Evolutionary conservation across 2,329 filamentous ascomycete species (phyloP).

Genomic region (Leptographium lundbergii): DNA sequence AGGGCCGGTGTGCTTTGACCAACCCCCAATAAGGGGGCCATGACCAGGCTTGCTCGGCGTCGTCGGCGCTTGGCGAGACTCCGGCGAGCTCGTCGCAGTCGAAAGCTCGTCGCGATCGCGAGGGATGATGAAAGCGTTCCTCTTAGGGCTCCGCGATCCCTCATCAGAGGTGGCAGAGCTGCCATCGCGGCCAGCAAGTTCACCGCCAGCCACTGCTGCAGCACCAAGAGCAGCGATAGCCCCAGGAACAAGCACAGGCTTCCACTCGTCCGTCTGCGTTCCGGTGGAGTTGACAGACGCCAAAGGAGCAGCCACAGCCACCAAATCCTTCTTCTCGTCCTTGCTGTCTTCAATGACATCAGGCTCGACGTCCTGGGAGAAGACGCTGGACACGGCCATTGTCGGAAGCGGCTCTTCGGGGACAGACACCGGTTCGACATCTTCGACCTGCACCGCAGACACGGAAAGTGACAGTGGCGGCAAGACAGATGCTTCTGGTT

Average conservation of each 20-base stretch:
- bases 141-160: constrained; percentile 31
- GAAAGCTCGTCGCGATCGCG: constrained; percentile 22
- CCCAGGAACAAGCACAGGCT: background rate
- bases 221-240: background rate
- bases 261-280: constrained; percentile 12
- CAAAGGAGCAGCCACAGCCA: background rate
- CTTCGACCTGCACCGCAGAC: constrained; percentile 23
- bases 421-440: constrained; percentile 15
- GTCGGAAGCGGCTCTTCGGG: constrained; percentile 9
- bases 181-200: constrained; percentile 27
- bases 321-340: background rate
- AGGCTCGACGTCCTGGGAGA: constrained; percentile 4
- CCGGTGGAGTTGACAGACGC: constrained; percentile 11
- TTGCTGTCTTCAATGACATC: constrained; percentile 1
- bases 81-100: background rate
- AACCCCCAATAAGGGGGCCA: constrained; percentile 29
- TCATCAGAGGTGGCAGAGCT: constrained; percentile 15
- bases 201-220: constrained; percentile 1
- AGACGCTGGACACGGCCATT: constrained; percentile 6
- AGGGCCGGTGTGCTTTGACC: constrained; percentile 27
- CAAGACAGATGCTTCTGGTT: constrained; percentile 15
- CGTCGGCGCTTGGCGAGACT: constrained; percentile 17
- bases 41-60: constrained; percentile 28
- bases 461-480: constrained; percentile 17
- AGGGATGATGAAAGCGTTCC: constrained; percentile 44